Evolutionary conservation across 805 yeast species (phyloP).

Genomic region (Cyberlindnera subsufficiens): DNA sequence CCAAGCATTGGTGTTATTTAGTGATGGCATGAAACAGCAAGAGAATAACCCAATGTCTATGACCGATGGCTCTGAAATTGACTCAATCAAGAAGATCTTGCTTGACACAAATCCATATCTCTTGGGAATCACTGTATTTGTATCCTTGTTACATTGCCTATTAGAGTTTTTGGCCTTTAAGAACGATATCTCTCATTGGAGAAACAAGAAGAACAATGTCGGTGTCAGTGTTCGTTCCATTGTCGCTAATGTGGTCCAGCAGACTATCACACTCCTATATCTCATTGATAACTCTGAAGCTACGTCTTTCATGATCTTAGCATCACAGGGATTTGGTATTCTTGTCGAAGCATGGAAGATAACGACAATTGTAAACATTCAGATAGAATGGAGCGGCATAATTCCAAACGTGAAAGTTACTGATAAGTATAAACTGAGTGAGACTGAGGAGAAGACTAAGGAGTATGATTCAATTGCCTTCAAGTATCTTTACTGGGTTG

Average conservation of each 20-base stretch:
- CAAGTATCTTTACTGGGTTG: slow-evolving; percentile 30
- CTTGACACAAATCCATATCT: slow-evolving; percentile 33
- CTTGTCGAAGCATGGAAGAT: slow-evolving; percentile 38
- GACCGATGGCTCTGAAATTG: slow-evolving; percentile 30
- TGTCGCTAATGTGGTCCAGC: slow-evolving; percentile 34
- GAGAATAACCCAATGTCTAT: slow-evolving; percentile 18
- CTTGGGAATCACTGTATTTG: slow-evolving; percentile 26
- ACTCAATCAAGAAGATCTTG: slow-evolving; percentile 29
- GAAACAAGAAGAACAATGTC: slow-evolving; percentile 32
- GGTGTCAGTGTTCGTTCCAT: slow-evolving; percentile 35
- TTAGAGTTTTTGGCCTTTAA: slow-evolving; percentile 37
- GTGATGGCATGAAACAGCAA: slow-evolving; percentile 27
- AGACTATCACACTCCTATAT: slow-evolving; percentile 31
- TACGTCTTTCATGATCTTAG: slow-evolving; percentile 32
- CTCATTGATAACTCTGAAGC: slow-evolving; percentile 33
- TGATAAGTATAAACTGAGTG: slow-evolving; percentile 30
- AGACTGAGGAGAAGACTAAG: slow-evolving; percentile 32
- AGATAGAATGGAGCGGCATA: slow-evolving; percentile 17
- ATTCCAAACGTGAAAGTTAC: slow-evolving; percentile 21
- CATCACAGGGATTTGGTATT: slow-evolving; percentile 32
- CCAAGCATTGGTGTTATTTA: slow-evolving; percentile 24
- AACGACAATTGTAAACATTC: slow-evolving; percentile 30
- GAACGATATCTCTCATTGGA: slow-evolving; percentile 36
- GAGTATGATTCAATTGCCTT: slow-evolving; percentile 36
- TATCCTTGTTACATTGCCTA: slow-evolving; percentile 31